These are phyloP conservation scores for Phytophthora megakarya DNA, from an alignment of 352 stramenopile species.

Conservation along the genomic window DNA sequence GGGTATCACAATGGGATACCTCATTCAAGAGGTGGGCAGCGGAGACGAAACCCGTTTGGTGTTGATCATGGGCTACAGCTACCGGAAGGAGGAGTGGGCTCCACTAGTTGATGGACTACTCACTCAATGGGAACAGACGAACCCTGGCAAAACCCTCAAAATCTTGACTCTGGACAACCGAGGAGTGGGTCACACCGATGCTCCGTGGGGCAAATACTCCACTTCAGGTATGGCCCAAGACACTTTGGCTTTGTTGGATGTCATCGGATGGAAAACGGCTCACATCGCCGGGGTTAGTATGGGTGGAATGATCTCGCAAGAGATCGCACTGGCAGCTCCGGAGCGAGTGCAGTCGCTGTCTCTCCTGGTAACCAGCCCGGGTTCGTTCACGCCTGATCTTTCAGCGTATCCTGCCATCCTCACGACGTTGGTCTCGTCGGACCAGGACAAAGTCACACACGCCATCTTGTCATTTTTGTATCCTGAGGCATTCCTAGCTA, in stretches of 20 bases:
- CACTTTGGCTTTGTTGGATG: constrained; percentile 59
- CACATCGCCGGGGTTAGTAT: constrained; percentile 68
- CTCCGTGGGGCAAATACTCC: constrained; percentile 59
- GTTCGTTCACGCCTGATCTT: constrained; percentile 44
- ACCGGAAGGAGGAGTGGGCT: constrained; percentile 50
- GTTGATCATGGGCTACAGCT: constrained; percentile 52
- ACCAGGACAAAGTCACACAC: constrained; percentile 45
- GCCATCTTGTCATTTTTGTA: constrained; percentile 62
- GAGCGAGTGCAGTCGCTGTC: constrained; percentile 63
- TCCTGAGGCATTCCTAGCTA: constrained; percentile 44
- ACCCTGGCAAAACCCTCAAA: constrained; percentile 32
- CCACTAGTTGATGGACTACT: constrained; percentile 40
- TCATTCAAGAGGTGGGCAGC: constrained; percentile 40
- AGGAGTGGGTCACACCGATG: constrained; percentile 52
- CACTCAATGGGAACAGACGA: constrained; percentile 28
- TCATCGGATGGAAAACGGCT: constrained; percentile 52
- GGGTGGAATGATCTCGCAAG: constrained; percentile 75
- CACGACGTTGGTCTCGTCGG: constrained; percentile 47
- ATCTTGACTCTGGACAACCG: constrained; percentile 70
- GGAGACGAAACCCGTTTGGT: constrained; percentile 39
- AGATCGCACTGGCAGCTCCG: constrained; percentile 49
- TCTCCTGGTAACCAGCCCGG: constrained; percentile 65
- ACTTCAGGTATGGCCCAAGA: constrained; percentile 67
- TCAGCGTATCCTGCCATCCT: constrained; percentile 34
- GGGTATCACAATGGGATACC: constrained; percentile 55